Base-by-base conservation (phyloP, 768 basidiomycete species). In the Termitomyces eurrhizus region DNA sequence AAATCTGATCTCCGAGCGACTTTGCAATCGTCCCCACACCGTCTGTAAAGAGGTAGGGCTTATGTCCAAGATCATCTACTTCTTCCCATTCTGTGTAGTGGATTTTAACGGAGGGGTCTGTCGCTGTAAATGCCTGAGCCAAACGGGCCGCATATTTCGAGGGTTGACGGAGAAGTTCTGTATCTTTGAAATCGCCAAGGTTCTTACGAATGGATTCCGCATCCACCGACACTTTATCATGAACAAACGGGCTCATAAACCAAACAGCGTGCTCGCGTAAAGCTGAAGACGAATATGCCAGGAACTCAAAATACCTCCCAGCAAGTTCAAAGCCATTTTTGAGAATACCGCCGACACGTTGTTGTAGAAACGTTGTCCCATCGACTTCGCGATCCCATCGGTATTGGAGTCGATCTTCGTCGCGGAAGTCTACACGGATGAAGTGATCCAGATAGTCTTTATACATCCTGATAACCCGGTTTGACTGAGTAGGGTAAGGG, bases 121-220 rank as follows among this genome's bases (percentile, higher is more conserved):
- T 95, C 2, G 89, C 87, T 0, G 90, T 90, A 66, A 95, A 93
- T 0, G 90, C 89, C 73, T 92, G 92, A 7, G 89, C 87, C 60
- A 94, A 75, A 21, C 93, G 83, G 14, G 93, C 93, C 7, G 91
- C 93, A 65, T 84, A 90, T 71, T 90, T 90, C 7, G 93, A 92
- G 2, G 93, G 93, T 26, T 73, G 76, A 49, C 69, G 71, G 35
- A 85, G 73, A 11, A 87, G 71, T 1, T 69, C 58, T 0, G 72
- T 78, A 13, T 77, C 78, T 8, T 76, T 70, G 68, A 94, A 95
- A 65, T 91, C 79, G 4, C 93, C 93, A 12, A 93, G 75, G 1
- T 78, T 74, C 12, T 74, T 63, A 18, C 92, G 81, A 59, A 95
- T 92, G 12, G 62, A 72, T 44, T 81, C 75, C 1, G 89, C 82